Evolutionary conservation across 306 rosid species (phyloP).

Genomic region (Vigna hirtella): DNA sequence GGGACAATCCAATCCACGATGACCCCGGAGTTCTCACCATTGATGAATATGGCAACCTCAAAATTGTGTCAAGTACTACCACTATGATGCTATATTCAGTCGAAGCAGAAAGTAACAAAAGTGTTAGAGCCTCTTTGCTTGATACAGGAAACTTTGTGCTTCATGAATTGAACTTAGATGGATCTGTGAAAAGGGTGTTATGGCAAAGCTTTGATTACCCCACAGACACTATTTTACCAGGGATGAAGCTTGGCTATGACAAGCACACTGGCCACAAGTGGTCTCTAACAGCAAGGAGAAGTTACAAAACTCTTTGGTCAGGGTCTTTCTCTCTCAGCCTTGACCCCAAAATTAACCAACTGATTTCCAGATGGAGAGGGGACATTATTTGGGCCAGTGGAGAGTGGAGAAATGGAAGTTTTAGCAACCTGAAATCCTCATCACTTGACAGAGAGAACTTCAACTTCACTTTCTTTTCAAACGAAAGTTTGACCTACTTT

Average conservation of each 20-base stretch:
- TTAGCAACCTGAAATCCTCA: neutral
- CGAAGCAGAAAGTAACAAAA: neutral
- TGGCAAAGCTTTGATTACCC: conserved; percentile 34
- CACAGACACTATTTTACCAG: conserved; percentile 18
- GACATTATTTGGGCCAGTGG: neutral
- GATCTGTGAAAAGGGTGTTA: conserved; percentile 27
- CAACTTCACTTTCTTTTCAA: conserved; percentile 7
- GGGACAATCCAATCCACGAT: conserved; percentile 31
- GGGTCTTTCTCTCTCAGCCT: conserved; percentile 31
- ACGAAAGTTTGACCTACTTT: neutral
- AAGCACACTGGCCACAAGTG: neutral
- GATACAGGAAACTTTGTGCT: conserved; percentile 28
- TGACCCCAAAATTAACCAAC: conserved; percentile 24
- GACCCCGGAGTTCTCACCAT: conserved; percentile 32
- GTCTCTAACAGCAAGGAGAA: conserved; percentile 29
- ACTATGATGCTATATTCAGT: neutral
- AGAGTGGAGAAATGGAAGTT: conserved; percentile 16
- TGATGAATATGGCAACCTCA: conserved; percentile 12
- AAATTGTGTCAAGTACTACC: neutral
- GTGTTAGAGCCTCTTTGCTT: conserved; percentile 1
- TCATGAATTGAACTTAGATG: neutral
- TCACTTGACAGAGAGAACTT: neutral
- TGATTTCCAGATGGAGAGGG: conserved; percentile 24
- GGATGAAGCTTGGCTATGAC: conserved; percentile 31
- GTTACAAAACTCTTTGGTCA: neutral